Conservation (phyloP, 768 basidiomycete species). For the Termitomyces sp. region DNA sequence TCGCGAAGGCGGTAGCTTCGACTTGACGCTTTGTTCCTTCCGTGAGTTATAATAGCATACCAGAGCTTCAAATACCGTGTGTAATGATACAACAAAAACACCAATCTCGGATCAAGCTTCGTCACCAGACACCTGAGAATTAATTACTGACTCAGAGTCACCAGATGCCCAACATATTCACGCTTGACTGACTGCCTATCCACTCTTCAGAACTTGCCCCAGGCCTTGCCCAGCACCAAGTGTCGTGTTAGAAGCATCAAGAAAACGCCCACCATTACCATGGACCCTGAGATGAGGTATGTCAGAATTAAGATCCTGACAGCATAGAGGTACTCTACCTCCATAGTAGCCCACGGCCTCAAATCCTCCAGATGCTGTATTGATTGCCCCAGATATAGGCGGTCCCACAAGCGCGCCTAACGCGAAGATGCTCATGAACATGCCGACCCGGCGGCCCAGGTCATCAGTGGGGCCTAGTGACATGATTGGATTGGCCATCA, state of each 20-base stretch:
- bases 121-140: too few relatives aligned
- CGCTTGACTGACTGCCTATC: not conserved
- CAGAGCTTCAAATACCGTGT: too few relatives aligned
- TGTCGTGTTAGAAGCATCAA: constrained; percentile 18
- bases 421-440: constrained; percentile 59
- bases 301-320: not conserved
- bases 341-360: constrained; percentile 42
- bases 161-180: too few relatives aligned
- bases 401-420: constrained; percentile 67
- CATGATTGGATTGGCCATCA: constrained; percentile 57
- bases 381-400: constrained; percentile 73
- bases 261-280: constrained; percentile 16
- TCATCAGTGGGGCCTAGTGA: constrained; percentile 59
- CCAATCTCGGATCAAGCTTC: too few relatives aligned
- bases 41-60: not conserved
- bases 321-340: constrained; percentile 7
- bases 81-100: too few relatives aligned
- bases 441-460: constrained; percentile 62
- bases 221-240: constrained; percentile 13
- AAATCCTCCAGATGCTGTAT: constrained; percentile 49
- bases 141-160: too few relatives aligned
- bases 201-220: constrained; percentile 18
- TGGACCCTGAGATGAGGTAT: constrained; percentile 11
- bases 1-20: not conserved
- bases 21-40: not conserved